Conservation (phyloP, 2,329 filamentous ascomycete species). For the Coleophoma eucalyptorum region DNA sequence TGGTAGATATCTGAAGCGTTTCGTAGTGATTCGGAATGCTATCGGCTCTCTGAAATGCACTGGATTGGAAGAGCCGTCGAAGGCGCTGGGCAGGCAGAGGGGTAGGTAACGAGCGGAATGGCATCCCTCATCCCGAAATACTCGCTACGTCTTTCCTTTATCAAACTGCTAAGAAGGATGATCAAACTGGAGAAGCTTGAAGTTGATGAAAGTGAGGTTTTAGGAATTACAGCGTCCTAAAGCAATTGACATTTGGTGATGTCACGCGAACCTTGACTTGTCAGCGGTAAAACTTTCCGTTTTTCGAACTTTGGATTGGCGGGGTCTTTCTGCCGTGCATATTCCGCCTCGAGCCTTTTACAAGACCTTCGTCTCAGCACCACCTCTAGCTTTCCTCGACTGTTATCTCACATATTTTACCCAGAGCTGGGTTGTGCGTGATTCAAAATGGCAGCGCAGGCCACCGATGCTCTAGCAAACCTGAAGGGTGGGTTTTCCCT, state of each 20-base stretch:
- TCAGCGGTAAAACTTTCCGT: background rate
- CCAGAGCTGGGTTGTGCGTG: constrained; percentile 2
- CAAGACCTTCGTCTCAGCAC: too few species aligned
- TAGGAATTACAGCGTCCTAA: background rate
- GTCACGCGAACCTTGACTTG: background rate
- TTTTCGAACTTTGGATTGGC: background rate
- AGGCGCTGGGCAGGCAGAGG: constrained; percentile 10
- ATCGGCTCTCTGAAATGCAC: constrained; percentile 27
- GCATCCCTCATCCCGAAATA: constrained; percentile 59
- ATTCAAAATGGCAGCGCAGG: constrained; percentile 22
- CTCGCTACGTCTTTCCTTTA: background rate
- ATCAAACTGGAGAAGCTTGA: background rate
- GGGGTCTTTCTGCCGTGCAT: background rate
- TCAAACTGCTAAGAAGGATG: background rate
- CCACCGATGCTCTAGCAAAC: constrained; percentile 88
- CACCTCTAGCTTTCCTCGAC: too few species aligned
- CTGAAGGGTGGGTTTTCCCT: constrained; percentile 75
- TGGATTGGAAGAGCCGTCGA: constrained; percentile 39
- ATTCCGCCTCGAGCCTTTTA: too few species aligned
- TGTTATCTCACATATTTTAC: background rate
- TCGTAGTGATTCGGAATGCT: constrained; percentile 70
- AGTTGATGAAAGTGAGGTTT: background rate
- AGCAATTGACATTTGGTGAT: constrained; percentile 1
- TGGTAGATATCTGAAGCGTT: constrained; percentile 65
- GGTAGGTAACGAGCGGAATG: constrained; percentile 35